Evolutionary conservation across 352 stramenopile genomes (phyloP).

Genomic region (Phytophthora pluvialis): DNA sequence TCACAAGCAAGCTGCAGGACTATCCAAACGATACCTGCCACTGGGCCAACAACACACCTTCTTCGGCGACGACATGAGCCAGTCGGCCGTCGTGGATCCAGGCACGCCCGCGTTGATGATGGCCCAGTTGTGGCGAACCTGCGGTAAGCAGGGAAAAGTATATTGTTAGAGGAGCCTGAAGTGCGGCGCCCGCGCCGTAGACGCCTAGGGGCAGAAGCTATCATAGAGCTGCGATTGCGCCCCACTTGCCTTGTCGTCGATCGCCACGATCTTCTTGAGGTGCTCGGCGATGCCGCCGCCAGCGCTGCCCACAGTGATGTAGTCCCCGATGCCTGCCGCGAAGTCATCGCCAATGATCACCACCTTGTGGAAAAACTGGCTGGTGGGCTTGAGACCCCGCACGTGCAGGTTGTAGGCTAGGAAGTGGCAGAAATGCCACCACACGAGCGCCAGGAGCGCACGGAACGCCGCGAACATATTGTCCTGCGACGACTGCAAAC

Average conservation of each 20-base stretch:
- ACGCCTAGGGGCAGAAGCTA: not conserved
- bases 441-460: slow-evolving; percentile 66
- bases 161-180: slow-evolving; percentile 6
- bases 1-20: not conserved
- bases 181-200: no score
- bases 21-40: not conserved
- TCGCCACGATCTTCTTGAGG: slow-evolving; percentile 53
- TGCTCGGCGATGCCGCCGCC: slow-evolving; percentile 59
- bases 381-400: slow-evolving; percentile 54
- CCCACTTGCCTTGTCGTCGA: slow-evolving; percentile 65
- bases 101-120: slow-evolving; percentile 81
- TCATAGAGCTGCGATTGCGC: not conserved
- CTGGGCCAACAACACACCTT: slow-evolving; percentile 54
- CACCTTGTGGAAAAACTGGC: slow-evolving; percentile 83
- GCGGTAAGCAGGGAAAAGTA: slow-evolving; percentile 13
- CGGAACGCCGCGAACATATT: slow-evolving; percentile 49
- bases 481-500: not conserved
- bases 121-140: slow-evolving; percentile 85
- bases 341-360: slow-evolving; percentile 89
- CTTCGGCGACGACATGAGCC: slow-evolving; percentile 63
- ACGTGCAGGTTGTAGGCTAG: slow-evolving; percentile 50
- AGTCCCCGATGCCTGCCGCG: slow-evolving; percentile 79
- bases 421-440: slow-evolving; percentile 70
- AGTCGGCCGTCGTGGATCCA: slow-evolving; percentile 65
- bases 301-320: slow-evolving; percentile 59